Conservation (phyloP, 1,139 yeast species). For the Torulaspora globosa region DNA sequence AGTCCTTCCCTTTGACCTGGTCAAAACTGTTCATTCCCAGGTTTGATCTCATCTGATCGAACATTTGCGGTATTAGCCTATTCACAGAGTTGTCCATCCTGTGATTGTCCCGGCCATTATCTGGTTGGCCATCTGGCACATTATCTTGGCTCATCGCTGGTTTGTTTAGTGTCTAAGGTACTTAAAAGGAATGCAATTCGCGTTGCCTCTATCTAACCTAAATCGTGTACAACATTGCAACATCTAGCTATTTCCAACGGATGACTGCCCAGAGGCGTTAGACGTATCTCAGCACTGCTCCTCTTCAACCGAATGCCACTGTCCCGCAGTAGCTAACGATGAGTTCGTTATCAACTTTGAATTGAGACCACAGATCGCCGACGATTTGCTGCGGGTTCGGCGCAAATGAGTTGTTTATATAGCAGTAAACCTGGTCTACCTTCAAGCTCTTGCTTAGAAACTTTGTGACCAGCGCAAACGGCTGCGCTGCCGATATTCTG, state of each 20-base stretch:
- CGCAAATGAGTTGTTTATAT: slow-evolving; percentile 36
- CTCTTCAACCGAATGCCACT: slow-evolving; percentile 37
- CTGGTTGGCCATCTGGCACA: background rate
- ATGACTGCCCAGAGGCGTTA: too few species aligned
- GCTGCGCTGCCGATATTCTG: slow-evolving; percentile 29
- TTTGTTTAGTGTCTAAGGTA: background rate
- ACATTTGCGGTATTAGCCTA: slow-evolving; percentile 32
- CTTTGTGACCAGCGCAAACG: slow-evolving; percentile 28
- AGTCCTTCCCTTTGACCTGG: slow-evolving; percentile 8
- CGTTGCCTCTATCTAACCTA: background rate
- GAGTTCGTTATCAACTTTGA: slow-evolving; percentile 32
- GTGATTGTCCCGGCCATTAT: background rate
- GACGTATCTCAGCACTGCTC: too few species aligned
- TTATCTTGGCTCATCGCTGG: background rate
- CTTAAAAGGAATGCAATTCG: background rate
- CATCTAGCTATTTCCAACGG: background rate
- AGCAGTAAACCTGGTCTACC: slow-evolving; percentile 30
- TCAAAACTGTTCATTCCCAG: slow-evolving; percentile 17
- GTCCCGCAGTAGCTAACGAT: slow-evolving; percentile 36
- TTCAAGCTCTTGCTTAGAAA: slow-evolving; percentile 27
- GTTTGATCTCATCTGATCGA: slow-evolving; percentile 32
- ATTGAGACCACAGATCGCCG: slow-evolving; percentile 35
- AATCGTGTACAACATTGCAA: background rate
- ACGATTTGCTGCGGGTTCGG: slow-evolving; percentile 35
- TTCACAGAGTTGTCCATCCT: slow-evolving; percentile 22